A percentile compares a stretch with the other conserved stretches of the same genome.
Evolutionary conservation across 164 flowering plant species (phyloP).

Genomic region (Litsea cubeba): DNA sequence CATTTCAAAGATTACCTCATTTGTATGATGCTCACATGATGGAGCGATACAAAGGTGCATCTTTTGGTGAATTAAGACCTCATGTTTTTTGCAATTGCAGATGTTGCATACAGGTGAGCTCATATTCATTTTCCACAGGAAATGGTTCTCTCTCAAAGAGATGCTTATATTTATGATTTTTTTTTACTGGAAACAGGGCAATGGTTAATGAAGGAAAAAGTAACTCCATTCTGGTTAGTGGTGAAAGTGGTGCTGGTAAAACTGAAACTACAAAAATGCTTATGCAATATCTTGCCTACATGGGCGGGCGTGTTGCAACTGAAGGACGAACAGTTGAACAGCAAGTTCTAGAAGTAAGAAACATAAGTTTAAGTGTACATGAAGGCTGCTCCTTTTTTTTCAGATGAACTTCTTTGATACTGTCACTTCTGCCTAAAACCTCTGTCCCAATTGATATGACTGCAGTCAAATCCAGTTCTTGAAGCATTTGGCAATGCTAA

Average conservation of each 20-base stretch:
- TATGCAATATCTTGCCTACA: constrained; percentile 81
- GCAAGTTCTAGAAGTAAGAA: constrained; percentile 79
- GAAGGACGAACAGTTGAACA: constrained; percentile 76
- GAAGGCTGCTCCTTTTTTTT: background rate
- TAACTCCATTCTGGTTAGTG: constrained; percentile 77
- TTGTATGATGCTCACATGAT: constrained; percentile 58
- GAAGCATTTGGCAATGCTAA: constrained; percentile 96
- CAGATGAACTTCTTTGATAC: background rate
- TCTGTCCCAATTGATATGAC: constrained; percentile 12
- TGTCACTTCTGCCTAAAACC: background rate
- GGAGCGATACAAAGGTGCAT: constrained; percentile 68
- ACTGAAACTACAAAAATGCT: constrained; percentile 94
- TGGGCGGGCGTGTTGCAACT: constrained; percentile 61
- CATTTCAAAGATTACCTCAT: constrained; percentile 65
- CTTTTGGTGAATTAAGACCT: constrained; percentile 61
- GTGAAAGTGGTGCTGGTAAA: constrained; percentile 94
- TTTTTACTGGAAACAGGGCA: constrained; percentile 41
- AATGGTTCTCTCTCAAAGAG: background rate
- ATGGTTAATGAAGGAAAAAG: constrained; percentile 76
- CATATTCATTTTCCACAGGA: constrained; percentile 1
- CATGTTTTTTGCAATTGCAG: constrained; percentile 92
- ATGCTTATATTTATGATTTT: constrained; percentile 3
- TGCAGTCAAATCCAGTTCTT: constrained; percentile 92
- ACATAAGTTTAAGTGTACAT: background rate
- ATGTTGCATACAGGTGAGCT: constrained; percentile 66